Evolutionary conservation across 148 eudicot species (phyloP).

Genomic region (Cornus florida): DNA sequence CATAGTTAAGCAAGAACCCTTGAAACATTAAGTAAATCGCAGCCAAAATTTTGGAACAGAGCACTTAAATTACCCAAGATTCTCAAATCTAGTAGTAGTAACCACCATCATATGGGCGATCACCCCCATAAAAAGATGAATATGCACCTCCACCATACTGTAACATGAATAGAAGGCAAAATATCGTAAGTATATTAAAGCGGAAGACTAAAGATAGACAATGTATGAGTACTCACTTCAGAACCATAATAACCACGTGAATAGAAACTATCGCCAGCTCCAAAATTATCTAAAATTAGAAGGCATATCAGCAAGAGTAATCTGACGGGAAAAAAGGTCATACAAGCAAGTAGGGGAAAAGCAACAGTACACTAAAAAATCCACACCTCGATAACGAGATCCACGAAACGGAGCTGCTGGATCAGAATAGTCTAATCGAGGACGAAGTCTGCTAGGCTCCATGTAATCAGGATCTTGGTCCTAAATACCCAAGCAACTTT

Average conservation of each 20-base stretch:
- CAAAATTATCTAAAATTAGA: slow-evolving; percentile 43
- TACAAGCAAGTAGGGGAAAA: slow-evolving; percentile 1
- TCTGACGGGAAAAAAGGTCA: slow-evolving; percentile 3
- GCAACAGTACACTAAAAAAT: slow-evolving; percentile 6
- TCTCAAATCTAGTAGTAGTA: slow-evolving; percentile 46
- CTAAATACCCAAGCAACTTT: slow-evolving; percentile 22
- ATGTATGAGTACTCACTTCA: slow-evolving; percentile 46
- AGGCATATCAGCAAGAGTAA: not conserved
- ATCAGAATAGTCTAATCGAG: slow-evolving; percentile 63
- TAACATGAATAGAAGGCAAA: slow-evolving; percentile 8
- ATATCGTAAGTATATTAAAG: not conserved
- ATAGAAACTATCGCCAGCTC: slow-evolving; percentile 42
- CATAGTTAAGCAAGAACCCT: not conserved
- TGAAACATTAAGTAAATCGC: not conserved
- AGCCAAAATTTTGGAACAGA: slow-evolving; percentile 3
- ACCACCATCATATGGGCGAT: slow-evolving; percentile 67
- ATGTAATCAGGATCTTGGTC: slow-evolving; percentile 60
- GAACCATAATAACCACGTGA: slow-evolving; percentile 70
- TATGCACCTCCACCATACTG: slow-evolving; percentile 62
- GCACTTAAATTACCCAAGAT: slow-evolving; percentile 26
- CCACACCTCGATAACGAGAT: slow-evolving; percentile 53
- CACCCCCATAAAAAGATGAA: slow-evolving; percentile 51
- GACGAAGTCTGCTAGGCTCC: slow-evolving; percentile 70
- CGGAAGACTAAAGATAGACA: slow-evolving; percentile 1
- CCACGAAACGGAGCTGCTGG: slow-evolving; percentile 42